Conservation (phyloP, 2,329 filamentous ascomycete genomes). For the Cercospora janseana region DNA sequence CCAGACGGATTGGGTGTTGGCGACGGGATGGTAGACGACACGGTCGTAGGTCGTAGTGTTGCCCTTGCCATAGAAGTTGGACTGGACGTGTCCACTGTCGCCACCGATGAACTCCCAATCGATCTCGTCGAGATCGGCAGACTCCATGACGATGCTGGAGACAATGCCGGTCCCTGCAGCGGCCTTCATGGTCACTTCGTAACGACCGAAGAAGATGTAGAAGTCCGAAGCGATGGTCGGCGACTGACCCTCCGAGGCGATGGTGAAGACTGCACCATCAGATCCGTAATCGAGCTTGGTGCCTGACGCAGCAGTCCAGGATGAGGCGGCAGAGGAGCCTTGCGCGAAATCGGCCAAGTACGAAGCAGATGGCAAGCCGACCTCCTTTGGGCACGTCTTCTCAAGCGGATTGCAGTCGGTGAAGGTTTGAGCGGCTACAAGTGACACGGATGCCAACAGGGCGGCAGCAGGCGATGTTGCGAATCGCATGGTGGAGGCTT, state of each 20-base stretch:
- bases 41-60: conserved; percentile 69
- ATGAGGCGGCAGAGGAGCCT: conserved; percentile 60
- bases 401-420: conserved; percentile 77
- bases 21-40: conserved; percentile 43
- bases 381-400: conserved; percentile 65
- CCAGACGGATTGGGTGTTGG: conserved; percentile 60
- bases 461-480: conserved; percentile 36
- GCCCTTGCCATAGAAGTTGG: conserved; percentile 75
- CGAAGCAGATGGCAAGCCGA: conserved; percentile 63
- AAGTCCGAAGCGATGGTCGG: conserved; percentile 62
- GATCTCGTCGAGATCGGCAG: conserved; percentile 79
- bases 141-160: conserved; percentile 77
- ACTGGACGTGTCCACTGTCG: conserved; percentile 61
- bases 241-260: conserved; percentile 68
- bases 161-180: conserved; percentile 72
- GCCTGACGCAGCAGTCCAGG: conserved; percentile 60
- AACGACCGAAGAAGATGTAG: conserved; percentile 81
- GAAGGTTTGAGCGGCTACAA: conserved; percentile 67
- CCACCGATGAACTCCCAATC: conserved; percentile 80
- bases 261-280: conserved; percentile 67
- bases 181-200: conserved; percentile 74
- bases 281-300: conserved; percentile 63
- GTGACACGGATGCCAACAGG: conserved; percentile 42
- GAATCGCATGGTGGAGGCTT: conserved; percentile 36
- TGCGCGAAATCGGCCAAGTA: conserved; percentile 52